Base-by-base conservation (phyloP, 176 grass and related monocot genomes). In the Aegilops umbellulata region DNA sequence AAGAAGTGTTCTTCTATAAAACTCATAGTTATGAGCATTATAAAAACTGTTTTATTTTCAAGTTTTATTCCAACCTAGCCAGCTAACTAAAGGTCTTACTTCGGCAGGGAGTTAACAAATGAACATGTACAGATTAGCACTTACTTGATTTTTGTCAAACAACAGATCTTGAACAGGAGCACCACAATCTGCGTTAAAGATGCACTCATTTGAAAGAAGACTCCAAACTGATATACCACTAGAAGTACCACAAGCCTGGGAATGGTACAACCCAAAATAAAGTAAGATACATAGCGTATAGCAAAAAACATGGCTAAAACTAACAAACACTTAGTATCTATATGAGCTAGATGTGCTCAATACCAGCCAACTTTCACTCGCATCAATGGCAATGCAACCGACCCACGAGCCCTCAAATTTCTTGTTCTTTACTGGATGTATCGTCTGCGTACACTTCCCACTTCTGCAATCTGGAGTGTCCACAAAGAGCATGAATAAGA, bases 281-380 rank as follows among this genome's bases (percentile, higher is more conserved):
- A 61, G 23, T 63, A 78, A 70, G 10, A 70, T 39, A 46, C 74
- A 65, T 36, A 42, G 4, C 7, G 73, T 79, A 53, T 32, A 22
- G 9, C 7, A 66, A 71, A 17, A 71, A 44, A 25, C 8, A 25
- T 31, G 74, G 13, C 61, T 75, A 46, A 36, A 83, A 63, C 31
- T 63, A 78, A 57, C 51, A 84, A 60, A 47, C 17, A 80, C 55
- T 74, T 31, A 1, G 17, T 25, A 75, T 67, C 30, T 41, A 49
- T 57, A 49, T 34, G 3, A 88, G 15, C 17, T 78, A 49, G 73
- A 86, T 82, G 22, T 35, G 23, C 12, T 44, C 47, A 38, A 29
- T 98, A 98, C 97, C 92, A 95, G 90, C 94, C 97, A 98, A 74
- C 90, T 95, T 92, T 95, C 97, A 73, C 91, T 98, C 41, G 88